Percentiles rank a stretch among this genome's conserved stretches.
Conservation (phyloP, 495 filamentous ascomycete species). For the Ramalina intermedia region DNA sequence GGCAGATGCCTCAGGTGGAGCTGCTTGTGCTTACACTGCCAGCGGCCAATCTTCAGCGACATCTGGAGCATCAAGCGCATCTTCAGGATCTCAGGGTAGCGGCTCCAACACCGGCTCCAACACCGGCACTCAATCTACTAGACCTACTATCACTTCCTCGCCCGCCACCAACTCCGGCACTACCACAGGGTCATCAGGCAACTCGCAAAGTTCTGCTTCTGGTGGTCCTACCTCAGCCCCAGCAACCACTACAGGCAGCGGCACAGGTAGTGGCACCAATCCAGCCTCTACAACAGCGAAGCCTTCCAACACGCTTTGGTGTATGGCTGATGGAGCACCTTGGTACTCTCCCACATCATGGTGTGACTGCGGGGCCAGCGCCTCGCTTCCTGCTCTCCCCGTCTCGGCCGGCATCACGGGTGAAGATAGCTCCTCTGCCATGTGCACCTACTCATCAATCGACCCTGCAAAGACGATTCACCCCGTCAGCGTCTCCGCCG, state of each 20-base stretch:
- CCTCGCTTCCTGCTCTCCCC: not conserved
- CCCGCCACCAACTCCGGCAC: no score
- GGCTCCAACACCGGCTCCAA: no score
- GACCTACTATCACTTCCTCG: no score
- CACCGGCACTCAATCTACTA: no score
- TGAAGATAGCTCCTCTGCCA: not conserved
- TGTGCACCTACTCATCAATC: not conserved
- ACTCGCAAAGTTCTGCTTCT: not conserved
- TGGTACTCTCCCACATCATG: constrained; percentile 4
- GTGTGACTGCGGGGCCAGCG: not conserved
- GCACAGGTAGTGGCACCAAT: no score
- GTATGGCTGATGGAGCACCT: constrained; percentile 3
- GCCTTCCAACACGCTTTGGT: not conserved
- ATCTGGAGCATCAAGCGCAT: no score
- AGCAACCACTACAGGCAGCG: not conserved
- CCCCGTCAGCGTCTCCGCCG: not conserved
- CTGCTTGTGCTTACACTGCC: no score
- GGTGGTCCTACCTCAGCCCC: not conserved
- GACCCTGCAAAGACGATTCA: not conserved
- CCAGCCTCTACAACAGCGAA: no score
- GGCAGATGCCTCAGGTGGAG: no score
- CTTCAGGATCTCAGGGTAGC: no score
- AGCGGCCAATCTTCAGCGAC: no score
- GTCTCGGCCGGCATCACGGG: not conserved
- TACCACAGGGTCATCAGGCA: not conserved